Conservation (phyloP, 768 basidiomycete genomes). For the Calocera cornea region DNA sequence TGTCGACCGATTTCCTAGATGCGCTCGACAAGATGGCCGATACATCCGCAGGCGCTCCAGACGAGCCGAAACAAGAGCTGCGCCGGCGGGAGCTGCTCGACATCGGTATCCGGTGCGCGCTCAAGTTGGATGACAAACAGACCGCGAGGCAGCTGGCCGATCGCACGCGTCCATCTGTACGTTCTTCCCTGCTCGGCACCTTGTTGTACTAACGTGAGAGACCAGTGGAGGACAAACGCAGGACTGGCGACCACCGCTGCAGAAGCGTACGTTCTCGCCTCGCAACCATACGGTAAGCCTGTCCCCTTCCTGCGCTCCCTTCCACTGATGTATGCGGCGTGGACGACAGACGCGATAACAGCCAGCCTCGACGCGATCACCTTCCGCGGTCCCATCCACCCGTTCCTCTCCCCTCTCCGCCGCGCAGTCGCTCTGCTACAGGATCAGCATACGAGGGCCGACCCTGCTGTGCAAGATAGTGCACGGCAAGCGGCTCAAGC, state of each 20-base stretch:
- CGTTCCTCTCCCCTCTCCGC: neutral
- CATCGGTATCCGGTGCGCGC: slow-evolving; percentile 10
- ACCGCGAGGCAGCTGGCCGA: slow-evolving; percentile 8
- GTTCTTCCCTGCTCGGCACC: neutral
- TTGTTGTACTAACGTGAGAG: neutral
- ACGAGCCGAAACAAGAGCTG: neutral
- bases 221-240: slow-evolving; percentile 6
- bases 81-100: slow-evolving; percentile 11
- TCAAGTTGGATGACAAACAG: neutral
- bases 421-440: neutral
- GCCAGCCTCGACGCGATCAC: neutral
- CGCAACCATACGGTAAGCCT: slow-evolving; percentile 8
- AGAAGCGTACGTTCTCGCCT: slow-evolving; percentile 9
- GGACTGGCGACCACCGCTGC: slow-evolving; percentile 7
- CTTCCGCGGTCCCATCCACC: neutral
- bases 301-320: neutral
- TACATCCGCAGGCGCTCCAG: neutral
- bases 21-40: neutral
- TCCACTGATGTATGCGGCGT: neutral
- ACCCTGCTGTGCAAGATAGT: neutral
- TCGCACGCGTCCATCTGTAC: slow-evolving; percentile 4
- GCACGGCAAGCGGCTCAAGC: neutral
- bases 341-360: slow-evolving; percentile 9
- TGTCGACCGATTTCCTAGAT: slow-evolving; percentile 4
- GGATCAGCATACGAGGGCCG: neutral